phyloP scores from a whole-genome alignment of 2,329 filamentous ascomycete species.

The Ophiostoma triangulosporum region DNA sequence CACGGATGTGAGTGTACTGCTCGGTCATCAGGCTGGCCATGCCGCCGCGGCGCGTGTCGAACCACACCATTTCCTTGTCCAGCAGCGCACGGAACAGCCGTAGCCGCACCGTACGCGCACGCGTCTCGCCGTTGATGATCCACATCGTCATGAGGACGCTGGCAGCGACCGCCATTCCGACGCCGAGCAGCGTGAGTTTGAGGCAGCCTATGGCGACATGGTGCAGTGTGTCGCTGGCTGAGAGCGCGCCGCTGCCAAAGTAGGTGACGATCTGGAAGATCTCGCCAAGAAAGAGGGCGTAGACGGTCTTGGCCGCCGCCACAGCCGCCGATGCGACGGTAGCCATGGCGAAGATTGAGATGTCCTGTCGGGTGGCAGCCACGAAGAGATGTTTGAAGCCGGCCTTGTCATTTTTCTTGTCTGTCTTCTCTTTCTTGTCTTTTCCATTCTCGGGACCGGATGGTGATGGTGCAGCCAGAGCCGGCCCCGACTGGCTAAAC shows the following conservation, averaged over 20 bases:
- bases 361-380: conserved; percentile 54
- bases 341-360: conserved; percentile 38
- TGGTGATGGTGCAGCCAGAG: background rate
- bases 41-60: conserved; percentile 59
- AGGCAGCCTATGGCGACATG: conserved; percentile 47
- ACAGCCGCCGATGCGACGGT: conserved; percentile 41
- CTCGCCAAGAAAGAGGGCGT: conserved; percentile 58
- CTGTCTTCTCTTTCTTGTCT: background rate
- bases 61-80: conserved; percentile 68
- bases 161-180: conserved; percentile 53
- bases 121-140: conserved; percentile 67
- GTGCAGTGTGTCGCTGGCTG: conserved; percentile 32
- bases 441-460: background rate
- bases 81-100: conserved; percentile 55
- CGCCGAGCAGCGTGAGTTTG: conserved; percentile 49
- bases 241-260: conserved; percentile 38
- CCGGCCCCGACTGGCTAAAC: background rate
- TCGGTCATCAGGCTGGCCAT: conserved; percentile 56
- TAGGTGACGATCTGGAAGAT: conserved; percentile 59
- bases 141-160: conserved; percentile 55
- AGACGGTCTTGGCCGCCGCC: conserved; percentile 48
- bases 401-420: background rate
- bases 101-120: conserved; percentile 52
- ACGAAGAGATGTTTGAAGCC: conserved; percentile 42
- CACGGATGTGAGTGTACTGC: conserved; percentile 67